Percentiles rank a stretch among this genome's conserved stretches.
phyloP scores from a whole-genome alignment of 2,329 filamentous ascomycete species.

The Pseudocercospora macadamiae region DNA sequence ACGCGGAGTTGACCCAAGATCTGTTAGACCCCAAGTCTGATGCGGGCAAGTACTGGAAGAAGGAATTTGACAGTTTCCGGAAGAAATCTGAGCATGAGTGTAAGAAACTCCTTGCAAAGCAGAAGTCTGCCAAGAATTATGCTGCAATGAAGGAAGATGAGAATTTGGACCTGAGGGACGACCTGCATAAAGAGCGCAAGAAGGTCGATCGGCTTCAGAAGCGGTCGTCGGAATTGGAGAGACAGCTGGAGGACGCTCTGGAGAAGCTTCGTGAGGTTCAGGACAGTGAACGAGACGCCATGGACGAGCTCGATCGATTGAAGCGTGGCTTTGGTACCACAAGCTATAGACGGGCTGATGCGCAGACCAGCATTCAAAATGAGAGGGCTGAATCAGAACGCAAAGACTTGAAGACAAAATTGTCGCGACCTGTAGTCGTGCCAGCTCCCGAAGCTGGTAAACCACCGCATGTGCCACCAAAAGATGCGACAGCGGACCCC shows the following conservation, averaged over 20 bases:
- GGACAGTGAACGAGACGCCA: conserved; percentile 8
- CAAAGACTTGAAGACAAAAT: not conserved
- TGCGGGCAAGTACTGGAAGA: conserved; percentile 80
- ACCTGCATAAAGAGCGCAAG: conserved; percentile 69
- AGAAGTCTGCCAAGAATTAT: conserved; percentile 76
- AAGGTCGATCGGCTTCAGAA: conserved; percentile 67
- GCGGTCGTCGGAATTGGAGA: conserved; percentile 62
- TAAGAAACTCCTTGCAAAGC: conserved; percentile 77
- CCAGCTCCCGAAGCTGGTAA: not conserved
- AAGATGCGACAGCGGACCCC: not conserved
- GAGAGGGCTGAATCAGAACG: conserved; percentile 13
- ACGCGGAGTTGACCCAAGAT: conserved; percentile 69
- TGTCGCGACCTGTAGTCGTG: not conserved
- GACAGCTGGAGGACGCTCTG: conserved; percentile 55
- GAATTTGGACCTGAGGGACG: conserved; percentile 65
- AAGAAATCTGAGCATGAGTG: conserved; percentile 72
- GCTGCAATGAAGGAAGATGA: conserved; percentile 77
- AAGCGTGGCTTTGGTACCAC: conserved; percentile 18
- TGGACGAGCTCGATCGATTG: conserved; percentile 15
- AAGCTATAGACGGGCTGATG: conserved; percentile 13
- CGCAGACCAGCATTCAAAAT: not conserved
- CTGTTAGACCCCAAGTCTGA: conserved; percentile 73
- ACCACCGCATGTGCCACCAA: not conserved
- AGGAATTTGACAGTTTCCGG: conserved; percentile 73
- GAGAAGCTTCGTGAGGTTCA: conserved; percentile 27